Percentiles rank a stretch among this genome's conserved stretches.
Evolutionary conservation across 75 land plant species (phyloP).

Genomic region (Selaginella tamariscina): DNA sequence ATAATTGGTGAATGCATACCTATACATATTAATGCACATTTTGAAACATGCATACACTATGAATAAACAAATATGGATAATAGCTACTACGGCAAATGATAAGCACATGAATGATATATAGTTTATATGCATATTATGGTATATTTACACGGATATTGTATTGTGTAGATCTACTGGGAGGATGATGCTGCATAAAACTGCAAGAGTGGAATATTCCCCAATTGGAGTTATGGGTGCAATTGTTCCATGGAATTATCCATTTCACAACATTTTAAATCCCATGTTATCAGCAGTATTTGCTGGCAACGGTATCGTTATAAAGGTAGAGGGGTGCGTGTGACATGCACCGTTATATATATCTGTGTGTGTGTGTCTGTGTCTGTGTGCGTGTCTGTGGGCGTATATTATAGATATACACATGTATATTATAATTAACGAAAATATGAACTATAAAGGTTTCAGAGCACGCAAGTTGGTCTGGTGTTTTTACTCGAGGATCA

Average conservation of each 20-base stretch:
- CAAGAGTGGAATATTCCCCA: slow-evolving; percentile 83
- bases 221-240: slow-evolving; percentile 90
- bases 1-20: too few relatives aligned
- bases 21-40: too few relatives aligned
- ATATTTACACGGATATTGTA: not conserved
- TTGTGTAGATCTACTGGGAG: slow-evolving; percentile 53
- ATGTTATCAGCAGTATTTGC: slow-evolving; percentile 87
- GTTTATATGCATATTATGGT: not conserved
- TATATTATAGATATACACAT: slow-evolving; percentile 13
- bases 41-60: too few relatives aligned
- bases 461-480: slow-evolving; percentile 96
- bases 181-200: slow-evolving; percentile 66
- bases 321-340: too few relatives aligned
- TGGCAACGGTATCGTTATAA: slow-evolving; percentile 72
- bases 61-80: too few relatives aligned
- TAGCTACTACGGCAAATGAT: not conserved
- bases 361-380: too few relatives aligned
- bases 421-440: not conserved
- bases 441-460: slow-evolving; percentile 47
- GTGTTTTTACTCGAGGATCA: slow-evolving; percentile 57
- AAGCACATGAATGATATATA: not conserved
- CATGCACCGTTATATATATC: too few relatives aligned
- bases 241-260: slow-evolving; percentile 96
- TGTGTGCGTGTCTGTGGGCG: too few relatives aligned
- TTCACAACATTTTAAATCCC: slow-evolving; percentile 87